phyloP scores from a whole-genome alignment of 805 yeast species.

The Alloascoidea africana region DNA sequence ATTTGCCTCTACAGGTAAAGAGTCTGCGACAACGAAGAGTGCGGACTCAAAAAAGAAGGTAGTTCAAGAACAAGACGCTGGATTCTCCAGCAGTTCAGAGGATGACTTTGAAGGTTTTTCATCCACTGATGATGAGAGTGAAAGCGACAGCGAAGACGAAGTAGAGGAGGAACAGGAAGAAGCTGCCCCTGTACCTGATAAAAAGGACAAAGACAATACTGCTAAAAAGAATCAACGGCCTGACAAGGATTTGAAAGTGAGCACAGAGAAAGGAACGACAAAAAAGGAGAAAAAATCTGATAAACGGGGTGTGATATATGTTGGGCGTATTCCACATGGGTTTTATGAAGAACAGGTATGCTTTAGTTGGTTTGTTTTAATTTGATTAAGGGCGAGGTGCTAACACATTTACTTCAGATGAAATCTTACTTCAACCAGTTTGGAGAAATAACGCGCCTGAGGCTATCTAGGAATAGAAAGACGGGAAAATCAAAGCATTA shows the following conservation, averaged over 20 bases:
- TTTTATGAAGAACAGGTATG: slow-evolving; percentile 61
- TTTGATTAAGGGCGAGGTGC: background rate
- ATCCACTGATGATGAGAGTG: slow-evolving; percentile 7
- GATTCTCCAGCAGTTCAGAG: slow-evolving; percentile 1
- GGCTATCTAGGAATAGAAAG: slow-evolving; percentile 77
- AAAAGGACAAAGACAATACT: slow-evolving; percentile 2
- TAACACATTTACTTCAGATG: slow-evolving; percentile 19
- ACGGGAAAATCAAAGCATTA: slow-evolving; percentile 87
- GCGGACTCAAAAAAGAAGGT: too few species aligned
- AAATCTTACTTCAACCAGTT: slow-evolving; percentile 78
- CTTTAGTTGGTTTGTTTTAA: background rate
- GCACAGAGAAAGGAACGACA: slow-evolving; percentile 8
- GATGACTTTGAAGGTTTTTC: slow-evolving; percentile 9
- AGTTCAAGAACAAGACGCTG: slow-evolving; percentile 4
- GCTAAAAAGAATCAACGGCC: slow-evolving; percentile 3
- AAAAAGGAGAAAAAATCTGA: slow-evolving; percentile 10
- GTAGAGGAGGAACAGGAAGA: slow-evolving; percentile 1
- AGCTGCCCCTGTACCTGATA: background rate
- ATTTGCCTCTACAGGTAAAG: too few species aligned
- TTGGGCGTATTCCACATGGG: slow-evolving; percentile 88
- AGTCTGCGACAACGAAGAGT: too few species aligned
- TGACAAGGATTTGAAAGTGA: slow-evolving; percentile 3
- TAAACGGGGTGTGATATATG: slow-evolving; percentile 59
- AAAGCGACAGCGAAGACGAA: slow-evolving; percentile 3
- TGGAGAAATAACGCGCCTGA: slow-evolving; percentile 67